These are phyloP conservation scores for Lobulomyces angularis DNA, from an alignment of 192 early-diverging fungal genomes.

Conservation along the genomic window DNA sequence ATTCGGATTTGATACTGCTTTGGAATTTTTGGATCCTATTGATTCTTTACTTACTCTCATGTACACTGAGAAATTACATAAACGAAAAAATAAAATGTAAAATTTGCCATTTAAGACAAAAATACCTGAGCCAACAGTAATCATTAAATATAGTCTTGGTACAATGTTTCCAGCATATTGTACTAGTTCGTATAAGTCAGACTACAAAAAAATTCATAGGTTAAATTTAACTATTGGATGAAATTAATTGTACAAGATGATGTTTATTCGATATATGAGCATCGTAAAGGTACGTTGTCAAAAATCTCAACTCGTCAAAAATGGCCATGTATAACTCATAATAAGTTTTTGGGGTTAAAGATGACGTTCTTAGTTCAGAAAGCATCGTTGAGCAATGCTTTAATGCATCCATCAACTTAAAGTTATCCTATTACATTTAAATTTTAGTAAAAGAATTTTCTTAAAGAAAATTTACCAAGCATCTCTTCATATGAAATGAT, in stretches of 20 bases:
- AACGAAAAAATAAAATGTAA: too few relatives aligned
- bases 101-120: too few relatives aligned
- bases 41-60: conserved; percentile 73
- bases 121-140: conserved; percentile 93
- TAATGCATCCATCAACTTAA: conserved; percentile 91
- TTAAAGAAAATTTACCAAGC: conserved; percentile 48
- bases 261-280: conserved; percentile 66
- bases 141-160: conserved; percentile 98
- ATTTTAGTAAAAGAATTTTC: conserved; percentile 1
- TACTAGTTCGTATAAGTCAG: conserved; percentile 94
- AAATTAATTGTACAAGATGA: too few relatives aligned
- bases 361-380: conserved; percentile 85
- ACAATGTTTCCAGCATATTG: conserved; percentile 98
- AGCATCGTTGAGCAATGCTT: conserved; percentile 98
- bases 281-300: conserved; percentile 81
- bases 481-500: conserved; percentile 88
- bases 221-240: background rate
- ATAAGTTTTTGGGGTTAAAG: conserved; percentile 93
- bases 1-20: conserved; percentile 1
- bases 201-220: conserved; percentile 72
- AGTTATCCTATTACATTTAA: conserved; percentile 50
- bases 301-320: conserved; percentile 92
- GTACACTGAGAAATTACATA: too few relatives aligned
- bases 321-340: conserved; percentile 99
- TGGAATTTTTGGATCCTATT: too few relatives aligned